phyloP scores from a whole-genome alignment of 73 alveolate genomes.

The Stentor roeselii region DNA sequence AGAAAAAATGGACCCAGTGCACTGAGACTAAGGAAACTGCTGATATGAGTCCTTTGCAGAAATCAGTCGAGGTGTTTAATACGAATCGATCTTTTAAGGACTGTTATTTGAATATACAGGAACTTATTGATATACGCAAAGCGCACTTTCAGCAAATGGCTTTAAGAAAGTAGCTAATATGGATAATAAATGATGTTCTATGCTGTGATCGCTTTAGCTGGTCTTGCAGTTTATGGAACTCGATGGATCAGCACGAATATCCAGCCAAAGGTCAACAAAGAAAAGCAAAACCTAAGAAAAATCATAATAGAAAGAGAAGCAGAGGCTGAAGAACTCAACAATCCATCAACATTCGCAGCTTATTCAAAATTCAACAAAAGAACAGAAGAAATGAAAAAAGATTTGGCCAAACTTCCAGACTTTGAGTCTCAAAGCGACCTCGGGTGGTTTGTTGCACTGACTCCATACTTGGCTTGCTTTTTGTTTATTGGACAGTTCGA shows the following conservation, averaged over 20 bases:
- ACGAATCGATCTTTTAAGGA: neutral
- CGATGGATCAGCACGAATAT: neutral
- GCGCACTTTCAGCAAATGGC: no score
- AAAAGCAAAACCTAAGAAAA: neutral
- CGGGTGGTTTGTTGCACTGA: neutral
- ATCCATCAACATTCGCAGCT: slow-evolving; percentile 25
- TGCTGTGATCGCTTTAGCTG: neutral
- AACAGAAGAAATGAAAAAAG: neutral
- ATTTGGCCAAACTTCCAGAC: neutral
- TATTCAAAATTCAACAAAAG: neutral
- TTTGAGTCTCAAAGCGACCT: neutral
- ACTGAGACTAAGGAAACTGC: neutral
- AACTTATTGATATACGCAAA: no score
- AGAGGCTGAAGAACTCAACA: slow-evolving; percentile 24
- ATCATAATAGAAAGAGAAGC: neutral
- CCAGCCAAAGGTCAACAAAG: neutral
- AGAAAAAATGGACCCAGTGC: neutral
- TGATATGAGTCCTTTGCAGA: neutral
- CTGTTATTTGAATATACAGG: no score
- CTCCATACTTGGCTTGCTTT: neutral
- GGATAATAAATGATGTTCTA: neutral
- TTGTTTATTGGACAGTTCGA: neutral
- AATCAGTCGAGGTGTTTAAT: neutral
- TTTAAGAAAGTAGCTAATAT: no score
- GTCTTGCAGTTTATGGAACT: neutral